Percentiles rank a stretch among this genome's conserved stretches.
phyloP scores from a whole-genome alignment of 176 grass and related monocot genomes.

The Hyparrhenia diplandra region DNA sequence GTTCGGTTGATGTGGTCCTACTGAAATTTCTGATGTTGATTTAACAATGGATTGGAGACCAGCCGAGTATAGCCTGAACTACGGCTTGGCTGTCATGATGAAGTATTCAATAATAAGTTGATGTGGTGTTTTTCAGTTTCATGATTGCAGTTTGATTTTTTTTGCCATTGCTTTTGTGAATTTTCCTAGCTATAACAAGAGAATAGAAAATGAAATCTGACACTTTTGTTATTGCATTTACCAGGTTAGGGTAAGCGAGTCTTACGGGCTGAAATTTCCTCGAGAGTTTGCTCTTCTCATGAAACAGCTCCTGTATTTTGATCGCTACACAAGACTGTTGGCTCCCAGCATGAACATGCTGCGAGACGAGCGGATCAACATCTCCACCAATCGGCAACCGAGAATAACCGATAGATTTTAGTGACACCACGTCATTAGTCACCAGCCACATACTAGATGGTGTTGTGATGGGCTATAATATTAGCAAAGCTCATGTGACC shows the following conservation, averaged over 20 bases:
- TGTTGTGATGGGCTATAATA: not conserved
- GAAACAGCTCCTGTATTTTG: constrained; percentile 96
- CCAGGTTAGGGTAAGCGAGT: constrained; percentile 96
- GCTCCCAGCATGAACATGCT: constrained; percentile 98
- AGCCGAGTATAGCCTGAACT: no score
- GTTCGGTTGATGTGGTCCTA: not conserved
- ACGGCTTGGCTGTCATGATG: no score
- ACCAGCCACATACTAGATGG: not conserved
- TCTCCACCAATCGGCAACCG: constrained; percentile 51
- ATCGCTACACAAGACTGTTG: constrained; percentile 83
- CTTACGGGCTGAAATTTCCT: constrained; percentile 88
- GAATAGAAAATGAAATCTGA: constrained; percentile 7
- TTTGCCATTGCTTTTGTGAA: no score
- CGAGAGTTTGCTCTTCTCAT: constrained; percentile 93
- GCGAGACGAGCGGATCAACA: constrained; percentile 73
- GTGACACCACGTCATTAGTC: not conserved
- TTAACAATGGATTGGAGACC: not conserved
- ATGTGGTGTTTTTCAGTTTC: not conserved
- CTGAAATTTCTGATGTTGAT: constrained; percentile 5
- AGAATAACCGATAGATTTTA: constrained; percentile 38
- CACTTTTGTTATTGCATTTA: constrained; percentile 13
- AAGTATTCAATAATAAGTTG: not conserved
- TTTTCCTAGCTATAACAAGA: not conserved
- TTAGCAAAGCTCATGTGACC: not conserved
- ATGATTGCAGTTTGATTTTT: not conserved